Conservation (phyloP, 441 rosid genomes). For the Manihot esculenta region DNA sequence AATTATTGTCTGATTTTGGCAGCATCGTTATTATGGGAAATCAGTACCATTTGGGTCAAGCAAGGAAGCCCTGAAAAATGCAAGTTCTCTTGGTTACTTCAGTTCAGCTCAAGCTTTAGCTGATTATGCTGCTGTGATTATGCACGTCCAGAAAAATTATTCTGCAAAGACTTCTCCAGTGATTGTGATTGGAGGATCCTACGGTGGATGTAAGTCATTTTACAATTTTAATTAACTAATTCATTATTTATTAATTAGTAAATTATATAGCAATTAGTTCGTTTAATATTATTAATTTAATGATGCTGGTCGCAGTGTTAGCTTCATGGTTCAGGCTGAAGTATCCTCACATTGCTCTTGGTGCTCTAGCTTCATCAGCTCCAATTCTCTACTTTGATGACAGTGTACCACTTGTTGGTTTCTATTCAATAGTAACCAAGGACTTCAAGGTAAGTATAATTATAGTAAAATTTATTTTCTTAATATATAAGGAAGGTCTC, state of each 20-base stretch:
- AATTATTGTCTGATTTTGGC: conserved; percentile 3
- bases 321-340: conserved; percentile 64
- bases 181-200: conserved; percentile 76
- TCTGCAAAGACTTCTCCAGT: conserved; percentile 50
- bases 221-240: background rate
- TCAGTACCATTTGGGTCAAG: conserved; percentile 57
- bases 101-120: conserved; percentile 70
- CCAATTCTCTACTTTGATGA: conserved; percentile 58
- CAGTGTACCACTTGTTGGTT: conserved; percentile 40
- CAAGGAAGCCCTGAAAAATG: conserved; percentile 44
- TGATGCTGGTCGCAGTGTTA: conserved; percentile 36
- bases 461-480: no score
- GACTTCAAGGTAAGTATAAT: conserved; percentile 36
- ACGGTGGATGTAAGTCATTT: conserved; percentile 71
- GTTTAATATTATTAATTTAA: no score
- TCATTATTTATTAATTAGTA: background rate
- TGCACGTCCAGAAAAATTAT: conserved; percentile 42
- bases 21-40: conserved; percentile 76
- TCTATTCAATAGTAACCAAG: conserved; percentile 38
- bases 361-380: conserved; percentile 67
- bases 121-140: conserved; percentile 62
- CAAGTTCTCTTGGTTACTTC: conserved; percentile 58
- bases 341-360: conserved; percentile 60
- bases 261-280: background rate
- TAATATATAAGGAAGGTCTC: no score